Base-by-base conservation (phyloP, 768 basidiomycete species). In the Rhizopogon salebrosus region DNA sequence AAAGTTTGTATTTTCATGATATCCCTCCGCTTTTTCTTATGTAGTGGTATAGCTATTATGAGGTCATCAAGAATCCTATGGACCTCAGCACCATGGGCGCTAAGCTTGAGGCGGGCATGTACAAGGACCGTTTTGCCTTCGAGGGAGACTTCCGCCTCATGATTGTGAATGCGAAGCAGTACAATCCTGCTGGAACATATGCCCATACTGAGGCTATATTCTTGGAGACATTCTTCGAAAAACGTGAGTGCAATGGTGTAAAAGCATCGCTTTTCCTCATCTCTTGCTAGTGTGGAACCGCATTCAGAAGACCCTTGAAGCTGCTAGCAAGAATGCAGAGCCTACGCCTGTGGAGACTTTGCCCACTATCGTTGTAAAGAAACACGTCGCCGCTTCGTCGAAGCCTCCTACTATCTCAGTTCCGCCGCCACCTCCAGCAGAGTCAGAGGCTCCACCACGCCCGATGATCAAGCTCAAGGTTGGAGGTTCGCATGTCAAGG, bases 31-130 rank as follows among this genome's bases (percentile, higher is more conserved):
- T 14, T 48, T 38, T 48, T 36, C 16, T 37, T 57, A 38, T 18
- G 31, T 38, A 24, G 40, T 45, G 37, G 49, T 51, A 37, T 54
- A 95, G 94, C 59, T 98, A 98, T 67, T 92, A 93, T 62, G 85
- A 89, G 49, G 72, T 94, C 54, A 86, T 99, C 67, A 89, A 89
- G 68, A 77, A 87, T 10, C 95, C 97, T 1, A 98, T 99, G 92
- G 97, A 99, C 64, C 75, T 98, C 16, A 85, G 85, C 48, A 93
- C 94, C 0, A 89, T 95, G 76, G 75, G 78, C 24, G 87, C 87
- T 35, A 98, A 95, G 66, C 72, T 98, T 10, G 85, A 89, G 60
- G 84, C 80, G 52, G 93, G 94, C 6, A 80, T 87, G 70, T 98
- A 98, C 72, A 79, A 83, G 55, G 84, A 89, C 60, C 84, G 93